Evolutionary conservation across 768 basidiomycete genomes (phyloP).

Genomic region (Mycena crocata): DNA sequence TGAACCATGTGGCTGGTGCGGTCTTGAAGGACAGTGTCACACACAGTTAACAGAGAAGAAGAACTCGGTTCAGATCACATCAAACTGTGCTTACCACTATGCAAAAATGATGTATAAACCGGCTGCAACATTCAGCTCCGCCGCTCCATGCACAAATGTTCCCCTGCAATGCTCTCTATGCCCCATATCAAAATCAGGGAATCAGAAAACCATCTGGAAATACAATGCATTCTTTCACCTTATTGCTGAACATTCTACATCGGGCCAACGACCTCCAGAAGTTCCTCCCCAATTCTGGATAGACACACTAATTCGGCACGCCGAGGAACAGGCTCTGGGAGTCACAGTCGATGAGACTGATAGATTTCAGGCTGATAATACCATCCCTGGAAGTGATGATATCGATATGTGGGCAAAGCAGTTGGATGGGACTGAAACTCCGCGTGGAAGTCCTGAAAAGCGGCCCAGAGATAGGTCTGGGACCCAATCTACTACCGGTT

Average conservation of each 20-base stretch:
- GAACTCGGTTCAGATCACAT: constrained; percentile 3
- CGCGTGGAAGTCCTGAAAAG: constrained; percentile 6
- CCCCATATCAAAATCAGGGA: constrained; percentile 12
- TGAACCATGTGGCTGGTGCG: constrained; percentile 20
- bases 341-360: constrained; percentile 21
- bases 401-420: constrained; percentile 12
- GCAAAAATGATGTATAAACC: constrained; percentile 18
- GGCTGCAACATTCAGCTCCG: constrained; percentile 2
- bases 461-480: too few species aligned
- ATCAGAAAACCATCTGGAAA: too few species aligned
- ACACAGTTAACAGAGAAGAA: constrained; percentile 12
- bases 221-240: constrained; percentile 26
- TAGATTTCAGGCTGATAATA: constrained; percentile 7
- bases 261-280: constrained; percentile 6
- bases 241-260: constrained; percentile 12
- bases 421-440: neutral
- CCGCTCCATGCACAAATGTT: constrained; percentile 25
- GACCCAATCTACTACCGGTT: too few species aligned
- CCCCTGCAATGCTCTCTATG: constrained; percentile 24
- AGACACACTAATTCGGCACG: constrained; percentile 11
- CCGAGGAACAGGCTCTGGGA: constrained; percentile 25
- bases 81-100: constrained; percentile 27
- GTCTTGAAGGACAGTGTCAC: constrained; percentile 14
- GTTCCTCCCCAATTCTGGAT: constrained; percentile 18
- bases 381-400: constrained; percentile 24